A percentile compares a stretch with the other conserved stretches of the same genome.
Evolutionary conservation across 805 yeast species (phyloP).

Genomic region (Kodamaea kakaduensis): DNA sequence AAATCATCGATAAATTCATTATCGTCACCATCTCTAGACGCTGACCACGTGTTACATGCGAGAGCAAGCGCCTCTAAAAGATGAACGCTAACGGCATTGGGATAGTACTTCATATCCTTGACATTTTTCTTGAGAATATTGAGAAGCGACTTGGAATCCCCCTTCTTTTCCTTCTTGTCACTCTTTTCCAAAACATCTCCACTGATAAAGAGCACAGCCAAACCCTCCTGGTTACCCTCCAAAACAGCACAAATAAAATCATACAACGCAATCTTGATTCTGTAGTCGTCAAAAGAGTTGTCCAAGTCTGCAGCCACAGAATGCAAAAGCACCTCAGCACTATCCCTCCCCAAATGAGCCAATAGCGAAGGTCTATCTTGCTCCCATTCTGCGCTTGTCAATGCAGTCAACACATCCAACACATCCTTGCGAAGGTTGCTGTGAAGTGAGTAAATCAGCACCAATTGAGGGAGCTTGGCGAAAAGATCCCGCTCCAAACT

Average conservation of each 20-base stretch:
- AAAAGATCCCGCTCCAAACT: conserved; percentile 62
- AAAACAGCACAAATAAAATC: conserved; percentile 64
- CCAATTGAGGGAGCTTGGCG: conserved; percentile 50
- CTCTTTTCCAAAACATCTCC: conserved; percentile 54
- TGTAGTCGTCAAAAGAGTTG: conserved; percentile 49
- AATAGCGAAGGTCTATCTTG: conserved; percentile 71
- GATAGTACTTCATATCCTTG: conserved; percentile 48
- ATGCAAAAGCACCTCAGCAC: conserved; percentile 56
- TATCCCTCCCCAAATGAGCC: conserved; percentile 70
- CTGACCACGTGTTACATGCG: conserved; percentile 77
- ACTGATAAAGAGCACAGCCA: conserved; percentile 65
- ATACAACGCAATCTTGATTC: conserved; percentile 52
- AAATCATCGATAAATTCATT: conserved; percentile 42
- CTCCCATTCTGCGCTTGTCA: conserved; percentile 53
- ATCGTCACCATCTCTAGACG: conserved; percentile 56
- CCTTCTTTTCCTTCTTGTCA: no score
- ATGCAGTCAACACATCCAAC: conserved; percentile 51
- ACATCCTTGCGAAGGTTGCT: conserved; percentile 47
- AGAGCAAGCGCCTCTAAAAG: conserved; percentile 68
- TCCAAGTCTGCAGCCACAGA: conserved; percentile 59
- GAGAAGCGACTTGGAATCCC: conserved; percentile 45
- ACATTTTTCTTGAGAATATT: conserved; percentile 54
- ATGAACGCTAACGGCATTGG: conserved; percentile 61
- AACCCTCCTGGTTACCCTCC: conserved; percentile 72
- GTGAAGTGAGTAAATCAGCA: conserved; percentile 52